These are phyloP conservation scores for Candida lessepsii DNA, from an alignment of 805 yeast genomes.

Conservation along the genomic window DNA sequence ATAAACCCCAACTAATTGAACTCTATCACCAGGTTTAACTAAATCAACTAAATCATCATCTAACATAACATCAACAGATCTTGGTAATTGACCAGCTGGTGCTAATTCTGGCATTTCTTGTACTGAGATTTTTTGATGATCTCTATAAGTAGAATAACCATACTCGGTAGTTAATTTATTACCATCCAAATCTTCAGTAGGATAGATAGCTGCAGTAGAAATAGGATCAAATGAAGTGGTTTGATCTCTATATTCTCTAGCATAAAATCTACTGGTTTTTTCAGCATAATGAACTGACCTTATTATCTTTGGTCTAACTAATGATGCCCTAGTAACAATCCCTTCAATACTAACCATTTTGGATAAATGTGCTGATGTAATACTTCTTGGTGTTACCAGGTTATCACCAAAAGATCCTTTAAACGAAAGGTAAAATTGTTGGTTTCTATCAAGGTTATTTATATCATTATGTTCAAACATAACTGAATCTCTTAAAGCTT, in stretches of 20 bases:
- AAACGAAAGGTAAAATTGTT: conserved; percentile 73
- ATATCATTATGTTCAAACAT: conserved; percentile 60
- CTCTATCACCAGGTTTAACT: conserved; percentile 94
- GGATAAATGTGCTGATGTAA: conserved; percentile 73
- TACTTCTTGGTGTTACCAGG: conserved; percentile 82
- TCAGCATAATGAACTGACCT: conserved; percentile 93
- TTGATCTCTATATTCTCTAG: conserved; percentile 89
- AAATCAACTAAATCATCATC: conserved; percentile 93
- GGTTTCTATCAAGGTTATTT: conserved; percentile 52
- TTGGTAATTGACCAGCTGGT: conserved; percentile 96
- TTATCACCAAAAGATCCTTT: conserved; percentile 91
- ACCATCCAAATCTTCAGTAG: conserved; percentile 90
- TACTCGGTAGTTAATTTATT: conserved; percentile 86
- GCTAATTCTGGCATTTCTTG: conserved; percentile 98
- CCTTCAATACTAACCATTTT: conserved; percentile 89
- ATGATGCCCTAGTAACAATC: conserved; percentile 88
- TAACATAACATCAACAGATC: conserved; percentile 86
- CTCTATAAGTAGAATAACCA: conserved; percentile 88
- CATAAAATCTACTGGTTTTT: conserved; percentile 76
- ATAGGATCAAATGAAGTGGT: conserved; percentile 87
- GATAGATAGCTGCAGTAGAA: conserved; percentile 81
- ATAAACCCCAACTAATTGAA: conserved; percentile 91
- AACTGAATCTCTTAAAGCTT: conserved; percentile 80
- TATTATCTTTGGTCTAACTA: conserved; percentile 88
- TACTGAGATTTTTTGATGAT: conserved; percentile 88